phyloP scores from a whole-genome alignment of 768 basidiomycete species.

The Termitomyces sp. region DNA sequence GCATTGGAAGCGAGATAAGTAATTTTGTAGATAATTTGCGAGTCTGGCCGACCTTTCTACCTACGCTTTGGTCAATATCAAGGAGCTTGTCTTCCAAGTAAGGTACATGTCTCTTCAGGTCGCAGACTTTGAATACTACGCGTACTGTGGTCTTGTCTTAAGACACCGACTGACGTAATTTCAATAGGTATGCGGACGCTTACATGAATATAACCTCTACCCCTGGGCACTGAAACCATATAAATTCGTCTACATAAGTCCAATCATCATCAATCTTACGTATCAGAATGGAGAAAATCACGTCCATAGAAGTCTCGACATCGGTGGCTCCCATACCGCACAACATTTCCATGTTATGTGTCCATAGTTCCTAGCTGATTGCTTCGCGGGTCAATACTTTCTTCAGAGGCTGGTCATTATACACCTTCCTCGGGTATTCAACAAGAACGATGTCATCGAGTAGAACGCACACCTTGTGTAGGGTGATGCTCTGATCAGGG shows the following conservation, averaged over 20 bases:
- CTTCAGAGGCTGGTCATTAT: constrained; percentile 47
- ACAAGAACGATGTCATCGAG: constrained; percentile 41
- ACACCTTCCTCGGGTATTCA: constrained; percentile 60
- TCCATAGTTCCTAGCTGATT: neutral
- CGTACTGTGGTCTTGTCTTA: neutral
- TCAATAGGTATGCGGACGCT: neutral
- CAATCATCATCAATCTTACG: neutral
- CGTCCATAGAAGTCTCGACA: neutral
- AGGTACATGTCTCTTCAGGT: no score
- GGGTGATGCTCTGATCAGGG: constrained; percentile 54
- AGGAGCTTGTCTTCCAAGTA: no score
- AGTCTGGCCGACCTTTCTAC: no score
- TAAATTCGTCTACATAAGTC: neutral
- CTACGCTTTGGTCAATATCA: neutral
- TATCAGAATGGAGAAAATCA: neutral
- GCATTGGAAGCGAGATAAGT: no score
- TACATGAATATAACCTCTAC: no score
- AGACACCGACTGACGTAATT: neutral
- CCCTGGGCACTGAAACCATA: neutral
- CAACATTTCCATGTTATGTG: constrained; percentile 1
- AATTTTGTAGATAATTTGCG: no score
- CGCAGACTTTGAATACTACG: neutral
- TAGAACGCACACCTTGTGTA: constrained; percentile 46
- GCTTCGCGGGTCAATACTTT: neutral
- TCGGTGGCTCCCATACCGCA: constrained; percentile 1